A percentile compares a stretch with the other conserved stretches of the same genome.
Conservation (phyloP, 345 rosid genomes). For the Anastatica hierochuntica region DNA sequence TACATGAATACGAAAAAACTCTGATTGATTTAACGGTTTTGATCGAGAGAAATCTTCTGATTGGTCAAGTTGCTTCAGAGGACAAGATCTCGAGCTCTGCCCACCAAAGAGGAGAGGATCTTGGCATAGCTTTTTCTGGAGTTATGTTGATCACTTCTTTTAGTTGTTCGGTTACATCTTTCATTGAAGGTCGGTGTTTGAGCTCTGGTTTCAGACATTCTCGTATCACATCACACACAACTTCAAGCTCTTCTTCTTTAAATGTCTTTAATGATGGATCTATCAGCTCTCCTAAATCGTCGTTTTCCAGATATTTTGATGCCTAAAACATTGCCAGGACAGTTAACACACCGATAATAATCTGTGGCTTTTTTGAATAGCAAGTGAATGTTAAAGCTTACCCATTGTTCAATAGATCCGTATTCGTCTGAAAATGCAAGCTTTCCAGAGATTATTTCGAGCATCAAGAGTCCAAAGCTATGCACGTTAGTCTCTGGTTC, state of each 20-base stretch:
- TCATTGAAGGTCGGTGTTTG: conserved; percentile 61
- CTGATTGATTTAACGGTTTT: not conserved
- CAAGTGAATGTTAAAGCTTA: conserved; percentile 18
- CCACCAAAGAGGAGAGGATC: conserved; percentile 98
- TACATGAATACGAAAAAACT: not conserved
- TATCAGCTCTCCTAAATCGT: conserved; percentile 35
- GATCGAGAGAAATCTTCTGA: not conserved
- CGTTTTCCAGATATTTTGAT: conserved; percentile 38
- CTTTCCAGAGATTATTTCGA: conserved; percentile 83
- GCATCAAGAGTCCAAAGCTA: conserved; percentile 63
- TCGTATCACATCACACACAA: conserved; percentile 47
- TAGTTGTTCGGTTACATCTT: conserved; percentile 37
- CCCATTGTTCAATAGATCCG: conserved; percentile 77
- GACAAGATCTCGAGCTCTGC: conserved; percentile 96
- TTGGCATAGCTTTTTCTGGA: conserved; percentile 86
- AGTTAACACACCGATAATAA: not conserved
- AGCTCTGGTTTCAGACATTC: conserved; percentile 53
- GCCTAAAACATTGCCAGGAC: conserved; percentile 39
- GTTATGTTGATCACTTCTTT: conserved; percentile 45
- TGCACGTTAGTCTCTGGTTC: conserved; percentile 61
- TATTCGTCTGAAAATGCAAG: conserved; percentile 55
- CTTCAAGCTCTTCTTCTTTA: conserved; percentile 63
- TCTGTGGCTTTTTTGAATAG: not conserved
- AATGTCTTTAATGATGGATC: conserved; percentile 69
- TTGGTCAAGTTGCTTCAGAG: conserved; percentile 59